Evolutionary conservation across 2,329 filamentous ascomycete genomes (phyloP).

Genomic region (Aquanectria penicillioides): DNA sequence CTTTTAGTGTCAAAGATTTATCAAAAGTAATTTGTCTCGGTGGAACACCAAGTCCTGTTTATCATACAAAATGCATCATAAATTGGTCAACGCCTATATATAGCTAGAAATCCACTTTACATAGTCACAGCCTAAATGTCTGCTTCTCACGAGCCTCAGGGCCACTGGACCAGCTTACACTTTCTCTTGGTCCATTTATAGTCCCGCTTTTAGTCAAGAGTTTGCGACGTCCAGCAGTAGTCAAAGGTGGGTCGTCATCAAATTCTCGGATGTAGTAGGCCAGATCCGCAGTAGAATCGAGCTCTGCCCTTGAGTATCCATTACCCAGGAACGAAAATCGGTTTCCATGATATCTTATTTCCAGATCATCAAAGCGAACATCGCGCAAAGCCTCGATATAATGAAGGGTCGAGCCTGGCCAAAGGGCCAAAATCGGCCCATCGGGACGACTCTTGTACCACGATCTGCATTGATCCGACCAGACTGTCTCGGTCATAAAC

Average conservation of each 20-base stretch:
- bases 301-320: conserved; percentile 54
- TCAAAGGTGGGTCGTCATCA: conserved; percentile 47
- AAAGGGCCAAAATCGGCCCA: conserved; percentile 55
- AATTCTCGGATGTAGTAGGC: conserved; percentile 50
- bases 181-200: conserved; percentile 1
- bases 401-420: conserved; percentile 53
- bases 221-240: conserved; percentile 25
- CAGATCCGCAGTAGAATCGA: conserved; percentile 51
- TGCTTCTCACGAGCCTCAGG: no score
- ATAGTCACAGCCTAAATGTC: no score
- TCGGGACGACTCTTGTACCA: conserved; percentile 60
- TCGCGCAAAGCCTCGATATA: conserved; percentile 59
- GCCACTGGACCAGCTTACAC: conserved; percentile 19
- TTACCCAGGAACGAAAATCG: conserved; percentile 53
- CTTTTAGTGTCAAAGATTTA: no score
- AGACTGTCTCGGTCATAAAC: conserved; percentile 55
- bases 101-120: no score
- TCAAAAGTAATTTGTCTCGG: no score
- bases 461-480: conserved; percentile 51
- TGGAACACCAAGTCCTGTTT: no score
- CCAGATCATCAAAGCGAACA: conserved; percentile 57
- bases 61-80: no score
- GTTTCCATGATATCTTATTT: conserved; percentile 51
- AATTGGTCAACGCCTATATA: no score
- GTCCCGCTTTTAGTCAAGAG: conserved; percentile 25